Evolutionary conservation across 495 filamentous ascomycete genomes (phyloP), one percentile per base, ranked within the genome.

Genomic region (Tuber microsphaerosporum): DNA sequence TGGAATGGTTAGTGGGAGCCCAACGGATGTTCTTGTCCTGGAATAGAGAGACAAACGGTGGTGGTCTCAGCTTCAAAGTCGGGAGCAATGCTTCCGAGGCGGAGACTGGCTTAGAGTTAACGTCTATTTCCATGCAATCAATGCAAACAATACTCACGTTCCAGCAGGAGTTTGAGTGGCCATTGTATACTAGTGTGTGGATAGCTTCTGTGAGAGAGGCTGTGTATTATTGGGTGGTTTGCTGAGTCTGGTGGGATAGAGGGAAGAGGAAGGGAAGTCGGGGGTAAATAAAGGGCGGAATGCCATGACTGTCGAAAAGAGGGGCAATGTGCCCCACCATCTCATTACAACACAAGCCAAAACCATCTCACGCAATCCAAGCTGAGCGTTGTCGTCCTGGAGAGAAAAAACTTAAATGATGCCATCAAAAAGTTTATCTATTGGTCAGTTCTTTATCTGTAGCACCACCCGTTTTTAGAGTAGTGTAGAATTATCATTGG

Each of bases 31-130:
- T 48, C 17, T 45, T 22, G 37, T 20, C 37, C 43, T 22, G 69
- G 17, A 26, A 71, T 45, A n/a, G 45, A 22, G 42, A 42, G 56
- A 73, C 72, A 65, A 75, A 76, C 77, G 46, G 87, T 89, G 83
- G 94, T 97, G 84, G 94, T 97, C 73, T 95, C 92, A 77, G 94
- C 92, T 83, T 95, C 84, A 88, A 98, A 98, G 89, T 97, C 91
- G 80, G 94, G 94, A 84, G 94, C 94, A 84, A 88, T 89, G 82
- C 89, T 90, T 84, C 94, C 94, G 82, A 99, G 90, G 82, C 94
- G 95, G 85, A 99, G 90, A 79, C 78, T 79, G 26, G 42, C 44
- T 69, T 34, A 26, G 14, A 19, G 56, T 65, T 31, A 65, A 31
- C 26, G 34, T 17, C 26, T 34, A 31, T 65, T 65, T 65, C 56